These are phyloP conservation scores for Colletotrichum melonis DNA, from an alignment of 2,329 filamentous ascomycete species.

Conservation along the genomic window DNA sequence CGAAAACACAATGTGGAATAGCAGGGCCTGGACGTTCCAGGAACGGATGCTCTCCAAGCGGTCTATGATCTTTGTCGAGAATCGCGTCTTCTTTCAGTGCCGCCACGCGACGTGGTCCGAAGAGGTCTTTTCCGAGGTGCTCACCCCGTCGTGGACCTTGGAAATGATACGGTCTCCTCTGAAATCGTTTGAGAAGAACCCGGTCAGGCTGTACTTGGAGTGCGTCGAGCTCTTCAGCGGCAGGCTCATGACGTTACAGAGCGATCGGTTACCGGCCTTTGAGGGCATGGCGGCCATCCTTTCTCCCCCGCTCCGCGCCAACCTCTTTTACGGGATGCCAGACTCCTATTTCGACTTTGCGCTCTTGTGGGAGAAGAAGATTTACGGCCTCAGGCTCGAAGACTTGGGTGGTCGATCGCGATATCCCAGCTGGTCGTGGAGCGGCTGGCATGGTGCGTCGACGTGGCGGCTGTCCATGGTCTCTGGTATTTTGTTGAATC, in stretches of 20 bases:
- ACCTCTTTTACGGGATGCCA: not conserved
- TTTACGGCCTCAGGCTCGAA: not conserved
- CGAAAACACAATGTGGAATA: too few species aligned
- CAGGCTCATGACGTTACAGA: not conserved
- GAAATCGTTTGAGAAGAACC: too few species aligned
- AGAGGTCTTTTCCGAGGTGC: too few species aligned
- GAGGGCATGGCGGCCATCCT: not conserved
- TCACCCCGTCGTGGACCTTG: too few species aligned
- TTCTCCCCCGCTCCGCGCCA: not conserved
- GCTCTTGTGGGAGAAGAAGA: not conserved
- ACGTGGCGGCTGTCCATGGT: not conserved
- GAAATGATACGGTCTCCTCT: too few species aligned
- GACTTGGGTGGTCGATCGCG: not conserved
- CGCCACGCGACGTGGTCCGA: too few species aligned
- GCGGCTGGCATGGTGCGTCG: not conserved
- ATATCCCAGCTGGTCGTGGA: not conserved
- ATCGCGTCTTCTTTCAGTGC: too few species aligned
- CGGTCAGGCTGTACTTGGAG: not conserved
- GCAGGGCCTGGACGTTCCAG: too few species aligned
- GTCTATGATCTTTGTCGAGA: too few species aligned
- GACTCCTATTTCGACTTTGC: conserved; percentile 4
- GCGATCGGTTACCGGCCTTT: not conserved
- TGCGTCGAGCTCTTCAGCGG: not conserved
- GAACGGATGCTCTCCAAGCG: too few species aligned
- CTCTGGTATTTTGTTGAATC: not conserved